Percentiles rank a stretch among this genome's conserved stretches.
Conservation (phyloP, 306 rosid genomes). For the Alnus rubra region DNA sequence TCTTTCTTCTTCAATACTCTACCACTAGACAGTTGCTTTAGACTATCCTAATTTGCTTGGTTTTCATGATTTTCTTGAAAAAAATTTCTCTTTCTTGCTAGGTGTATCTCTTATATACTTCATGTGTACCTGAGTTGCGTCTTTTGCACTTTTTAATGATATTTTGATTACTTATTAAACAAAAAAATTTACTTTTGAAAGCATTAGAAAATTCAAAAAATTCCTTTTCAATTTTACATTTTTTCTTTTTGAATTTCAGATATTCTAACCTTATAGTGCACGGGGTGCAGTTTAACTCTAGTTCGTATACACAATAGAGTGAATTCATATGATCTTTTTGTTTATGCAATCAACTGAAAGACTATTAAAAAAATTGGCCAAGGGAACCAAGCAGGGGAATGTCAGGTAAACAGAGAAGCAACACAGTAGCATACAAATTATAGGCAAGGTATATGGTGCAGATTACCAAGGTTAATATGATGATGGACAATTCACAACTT, state of each 20-base stretch:
- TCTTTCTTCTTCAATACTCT: no score
- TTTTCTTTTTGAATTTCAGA: background rate
- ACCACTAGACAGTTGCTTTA: no score
- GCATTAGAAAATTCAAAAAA: background rate
- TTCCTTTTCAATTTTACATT: background rate
- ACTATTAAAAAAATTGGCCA: background rate
- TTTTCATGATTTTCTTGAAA: no score
- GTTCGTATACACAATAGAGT: background rate
- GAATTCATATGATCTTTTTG: background rate
- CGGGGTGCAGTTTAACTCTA: background rate
- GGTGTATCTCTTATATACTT: no score
- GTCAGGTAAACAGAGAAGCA: background rate
- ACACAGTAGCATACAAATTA: background rate
- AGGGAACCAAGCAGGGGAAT: background rate
- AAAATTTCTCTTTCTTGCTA: no score
- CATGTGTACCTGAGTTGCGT: no score
- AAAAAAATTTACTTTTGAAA: no score
- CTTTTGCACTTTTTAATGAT: no score
- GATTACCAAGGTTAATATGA: background rate
- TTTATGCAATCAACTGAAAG: background rate
- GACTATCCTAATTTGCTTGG: no score
- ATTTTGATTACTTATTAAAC: no score
- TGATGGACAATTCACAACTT: background rate
- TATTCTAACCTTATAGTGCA: background rate
- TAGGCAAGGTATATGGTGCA: background rate